Conservation (phyloP, 495 filamentous ascomycete genomes). For the Hyaloscypha hepaticicola region DNA sequence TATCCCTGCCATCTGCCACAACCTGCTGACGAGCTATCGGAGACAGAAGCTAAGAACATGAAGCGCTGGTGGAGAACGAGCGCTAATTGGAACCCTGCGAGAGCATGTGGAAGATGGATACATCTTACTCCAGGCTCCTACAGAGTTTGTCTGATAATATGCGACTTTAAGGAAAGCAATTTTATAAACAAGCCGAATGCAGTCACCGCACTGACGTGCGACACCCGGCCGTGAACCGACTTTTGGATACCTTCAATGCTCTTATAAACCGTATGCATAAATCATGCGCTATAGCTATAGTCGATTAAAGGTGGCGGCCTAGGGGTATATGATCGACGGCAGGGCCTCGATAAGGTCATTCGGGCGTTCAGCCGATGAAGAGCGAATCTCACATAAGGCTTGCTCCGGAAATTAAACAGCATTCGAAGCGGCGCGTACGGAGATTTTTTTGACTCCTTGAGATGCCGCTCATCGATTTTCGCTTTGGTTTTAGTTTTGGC, state of each 20-base stretch:
- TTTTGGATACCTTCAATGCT: neutral
- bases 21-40: neutral
- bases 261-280: constrained; percentile 17
- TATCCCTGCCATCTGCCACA: constrained; percentile 18
- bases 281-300: constrained; percentile 18
- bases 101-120: constrained; percentile 5
- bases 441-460: neutral
- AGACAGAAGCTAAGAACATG: neutral
- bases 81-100: neutral
- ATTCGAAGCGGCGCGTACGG: constrained; percentile 18
- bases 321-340: constrained; percentile 9
- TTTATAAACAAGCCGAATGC: neutral
- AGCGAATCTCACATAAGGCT: constrained; percentile 9
- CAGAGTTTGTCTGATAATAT: constrained; percentile 17
- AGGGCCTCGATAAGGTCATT: constrained; percentile 20
- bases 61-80: constrained; percentile 1
- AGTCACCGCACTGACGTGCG: neutral
- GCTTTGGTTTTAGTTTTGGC: too few species aligned
- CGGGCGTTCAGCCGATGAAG: neutral
- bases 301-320: neutral
- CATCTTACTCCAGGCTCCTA: constrained; percentile 14
- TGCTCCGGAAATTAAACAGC: constrained; percentile 26
- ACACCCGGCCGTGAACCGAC: neutral
- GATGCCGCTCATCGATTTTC: constrained; percentile 9
- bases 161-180: neutral